Conservation (phyloP, 2,329 filamentous ascomycete species). For the Eutypa lata region DNA sequence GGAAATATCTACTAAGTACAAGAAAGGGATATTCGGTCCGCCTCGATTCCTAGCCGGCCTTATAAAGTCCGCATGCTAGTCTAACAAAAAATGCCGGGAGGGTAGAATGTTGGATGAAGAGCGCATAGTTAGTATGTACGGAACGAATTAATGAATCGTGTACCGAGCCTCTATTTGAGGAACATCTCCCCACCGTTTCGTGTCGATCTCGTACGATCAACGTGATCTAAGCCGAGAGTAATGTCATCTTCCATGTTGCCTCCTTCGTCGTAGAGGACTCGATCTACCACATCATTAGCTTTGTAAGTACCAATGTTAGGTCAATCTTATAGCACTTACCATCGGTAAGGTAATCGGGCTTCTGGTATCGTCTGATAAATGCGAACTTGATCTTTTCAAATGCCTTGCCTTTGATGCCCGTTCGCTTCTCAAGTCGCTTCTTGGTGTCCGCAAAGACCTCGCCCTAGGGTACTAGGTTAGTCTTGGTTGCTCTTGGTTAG, state of each 20-base stretch:
- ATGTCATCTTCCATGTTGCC: slow-evolving; percentile 53
- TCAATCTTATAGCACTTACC: slow-evolving; percentile 53
- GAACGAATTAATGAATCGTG: not conserved
- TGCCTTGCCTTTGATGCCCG: slow-evolving; percentile 93
- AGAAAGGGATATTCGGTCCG: not conserved
- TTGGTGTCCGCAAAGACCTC: slow-evolving; percentile 90
- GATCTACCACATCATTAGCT: slow-evolving; percentile 42
- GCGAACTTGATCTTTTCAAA: slow-evolving; percentile 99
- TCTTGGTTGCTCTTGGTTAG: not conserved
- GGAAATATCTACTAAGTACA: not conserved
- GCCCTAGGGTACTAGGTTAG: slow-evolving; percentile 47
- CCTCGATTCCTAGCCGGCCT: not conserved
- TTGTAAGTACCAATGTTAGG: not conserved
- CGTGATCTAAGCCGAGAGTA: slow-evolving; percentile 62
- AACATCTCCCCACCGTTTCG: slow-evolving; percentile 64
- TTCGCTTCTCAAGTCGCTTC: slow-evolving; percentile 88
- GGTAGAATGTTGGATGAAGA: not conserved
- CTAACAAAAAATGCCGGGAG: not conserved
- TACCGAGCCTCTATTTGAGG: slow-evolving; percentile 33
- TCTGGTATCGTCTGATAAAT: slow-evolving; percentile 66
- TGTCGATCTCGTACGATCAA: slow-evolving; percentile 56
- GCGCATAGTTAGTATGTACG: not conserved
- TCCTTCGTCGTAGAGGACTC: slow-evolving; percentile 52
- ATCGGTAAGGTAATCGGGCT: slow-evolving; percentile 80
- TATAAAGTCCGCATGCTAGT: not conserved